Evolutionary conservation across 768 basidiomycete genomes (phyloP).

Genomic region (Tulasnella calospora): DNA sequence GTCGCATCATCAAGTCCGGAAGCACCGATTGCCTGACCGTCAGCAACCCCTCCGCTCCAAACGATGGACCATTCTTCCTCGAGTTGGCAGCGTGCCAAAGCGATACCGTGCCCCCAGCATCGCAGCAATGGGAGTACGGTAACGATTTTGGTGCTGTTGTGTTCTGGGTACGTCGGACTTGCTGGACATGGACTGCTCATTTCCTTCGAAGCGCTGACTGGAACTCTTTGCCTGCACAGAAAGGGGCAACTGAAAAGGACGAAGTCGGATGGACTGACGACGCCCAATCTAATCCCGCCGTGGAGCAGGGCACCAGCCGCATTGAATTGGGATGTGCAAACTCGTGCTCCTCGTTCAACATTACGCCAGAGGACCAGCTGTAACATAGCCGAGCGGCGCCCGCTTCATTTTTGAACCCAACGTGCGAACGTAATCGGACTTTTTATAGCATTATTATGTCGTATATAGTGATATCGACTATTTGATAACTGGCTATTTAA

Average conservation of each 20-base stretch:
- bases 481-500: too few species aligned
- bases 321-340: not conserved
- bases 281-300: not conserved
- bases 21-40: not conserved
- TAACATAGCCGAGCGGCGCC: not conserved
- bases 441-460: not conserved
- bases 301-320: not conserved
- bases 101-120: not conserved
- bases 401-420: too few species aligned
- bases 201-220: not conserved
- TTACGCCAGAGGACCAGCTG: not conserved
- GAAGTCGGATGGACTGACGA: not conserved
- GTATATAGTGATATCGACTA: not conserved
- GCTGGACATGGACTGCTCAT: not conserved
- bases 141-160: not conserved
- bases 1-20: constrained; percentile 1
- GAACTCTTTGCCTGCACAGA: not conserved
- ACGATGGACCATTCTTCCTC: not conserved
- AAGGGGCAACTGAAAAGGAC: not conserved
- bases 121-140: not conserved
- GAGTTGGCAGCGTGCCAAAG: not conserved
- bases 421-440: not conserved
- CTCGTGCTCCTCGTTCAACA: not conserved
- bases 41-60: not conserved
- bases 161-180: not conserved